phyloP scores from a whole-genome alignment of 2,329 filamentous ascomycete genomes.

The Sclerotinia minor region DNA sequence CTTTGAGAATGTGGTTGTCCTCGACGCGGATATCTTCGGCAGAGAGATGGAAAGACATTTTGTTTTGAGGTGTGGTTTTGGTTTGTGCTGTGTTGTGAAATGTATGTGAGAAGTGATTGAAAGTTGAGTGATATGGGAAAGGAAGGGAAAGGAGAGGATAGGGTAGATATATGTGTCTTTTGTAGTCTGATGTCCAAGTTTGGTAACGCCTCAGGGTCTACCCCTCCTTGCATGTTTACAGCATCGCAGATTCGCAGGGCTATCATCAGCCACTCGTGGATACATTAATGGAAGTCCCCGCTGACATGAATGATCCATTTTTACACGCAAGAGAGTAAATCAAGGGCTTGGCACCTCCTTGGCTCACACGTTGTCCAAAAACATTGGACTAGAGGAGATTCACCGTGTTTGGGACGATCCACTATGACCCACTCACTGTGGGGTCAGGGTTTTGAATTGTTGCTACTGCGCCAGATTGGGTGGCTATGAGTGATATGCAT shows the following conservation, averaged over 20 bases:
- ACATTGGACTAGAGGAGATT: constrained; percentile 17
- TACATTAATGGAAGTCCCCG: constrained; percentile 7
- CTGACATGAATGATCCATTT: background rate
- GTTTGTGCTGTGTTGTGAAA: background rate
- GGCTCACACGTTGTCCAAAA: constrained; percentile 19
- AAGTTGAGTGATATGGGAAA: background rate
- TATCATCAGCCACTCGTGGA: constrained; percentile 14
- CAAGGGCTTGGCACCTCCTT: constrained; percentile 13
- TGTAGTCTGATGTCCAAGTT: background rate
- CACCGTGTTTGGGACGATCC: constrained; percentile 9
- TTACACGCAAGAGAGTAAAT: background rate
- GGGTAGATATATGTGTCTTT: constrained; percentile 13
- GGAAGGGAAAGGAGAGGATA: background rate
- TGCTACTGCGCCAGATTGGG: constrained; percentile 4
- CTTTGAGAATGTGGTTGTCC: constrained; percentile 54
- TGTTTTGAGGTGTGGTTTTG: constrained; percentile 44
- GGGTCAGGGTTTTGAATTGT: constrained; percentile 8
- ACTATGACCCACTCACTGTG: constrained; percentile 4
- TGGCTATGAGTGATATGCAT: constrained; percentile 15
- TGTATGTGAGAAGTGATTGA: background rate
- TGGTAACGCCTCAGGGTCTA: constrained; percentile 13
- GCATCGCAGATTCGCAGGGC: background rate
- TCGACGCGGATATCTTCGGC: constrained; percentile 51
- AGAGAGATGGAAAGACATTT: constrained; percentile 52
- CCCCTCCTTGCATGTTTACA: constrained; percentile 11